phyloP scores from a whole-genome alignment of 2,329 filamentous ascomycete species.

The Cryphonectria carpinicola region DNA sequence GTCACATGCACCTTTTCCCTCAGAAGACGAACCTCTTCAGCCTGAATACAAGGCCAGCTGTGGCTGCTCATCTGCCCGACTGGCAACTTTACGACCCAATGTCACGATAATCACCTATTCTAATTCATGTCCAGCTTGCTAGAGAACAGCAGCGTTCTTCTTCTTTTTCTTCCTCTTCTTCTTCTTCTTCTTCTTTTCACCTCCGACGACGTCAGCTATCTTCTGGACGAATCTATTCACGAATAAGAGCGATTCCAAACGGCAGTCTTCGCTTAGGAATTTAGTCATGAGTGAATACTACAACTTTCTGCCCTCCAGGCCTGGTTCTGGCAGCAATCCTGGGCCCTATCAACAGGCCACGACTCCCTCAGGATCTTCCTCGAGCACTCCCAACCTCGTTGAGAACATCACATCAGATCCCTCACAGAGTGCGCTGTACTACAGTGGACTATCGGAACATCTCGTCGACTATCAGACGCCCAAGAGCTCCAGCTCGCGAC shows the following conservation, averaged over 20 bases:
- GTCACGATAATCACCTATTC: constrained; percentile 1
- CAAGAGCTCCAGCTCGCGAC: constrained; percentile 52
- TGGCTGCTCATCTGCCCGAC: background rate
- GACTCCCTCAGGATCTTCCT: constrained; percentile 42
- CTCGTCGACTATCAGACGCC: constrained; percentile 49
- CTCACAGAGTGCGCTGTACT: constrained; percentile 54
- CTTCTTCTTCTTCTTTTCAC: background rate
- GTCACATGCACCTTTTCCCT: background rate
- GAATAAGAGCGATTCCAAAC: background rate
- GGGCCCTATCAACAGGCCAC: constrained; percentile 40
- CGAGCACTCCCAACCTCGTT: constrained; percentile 37
- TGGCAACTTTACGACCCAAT: background rate
- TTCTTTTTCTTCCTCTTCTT: background rate
- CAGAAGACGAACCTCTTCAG: background rate
- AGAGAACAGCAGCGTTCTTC: background rate
- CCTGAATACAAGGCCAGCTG: background rate
- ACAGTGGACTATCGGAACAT: constrained; percentile 54
- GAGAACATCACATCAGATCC: constrained; percentile 44
- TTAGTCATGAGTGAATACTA: constrained; percentile 60
- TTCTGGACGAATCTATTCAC: background rate
- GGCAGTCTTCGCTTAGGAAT: background rate
- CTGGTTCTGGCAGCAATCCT: constrained; percentile 42
- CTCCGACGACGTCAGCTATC: background rate
- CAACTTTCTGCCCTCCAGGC: constrained; percentile 58
- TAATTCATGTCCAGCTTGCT: constrained; percentile 12